A percentile compares a stretch with the other conserved stretches of the same genome.
phyloP scores from a whole-genome alignment of 2,329 filamentous ascomycete genomes.

The Pseudocercospora ulei region DNA sequence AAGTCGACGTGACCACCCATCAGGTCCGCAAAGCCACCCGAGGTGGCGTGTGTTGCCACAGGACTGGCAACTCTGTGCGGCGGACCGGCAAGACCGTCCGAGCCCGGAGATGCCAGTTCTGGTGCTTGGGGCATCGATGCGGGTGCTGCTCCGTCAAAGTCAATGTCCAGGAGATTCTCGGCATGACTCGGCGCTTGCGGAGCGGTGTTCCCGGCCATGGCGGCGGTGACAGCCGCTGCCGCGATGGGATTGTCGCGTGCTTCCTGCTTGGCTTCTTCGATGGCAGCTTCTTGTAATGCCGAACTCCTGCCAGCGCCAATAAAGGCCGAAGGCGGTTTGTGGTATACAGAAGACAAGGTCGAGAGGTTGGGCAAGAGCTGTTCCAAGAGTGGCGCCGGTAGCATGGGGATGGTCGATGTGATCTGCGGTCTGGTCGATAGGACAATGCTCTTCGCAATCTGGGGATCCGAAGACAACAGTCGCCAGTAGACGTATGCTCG shows the following conservation, averaged over 20 bases:
- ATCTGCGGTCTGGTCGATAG: constrained; percentile 92
- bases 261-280: constrained; percentile 90
- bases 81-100: constrained; percentile 52
- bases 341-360: constrained; percentile 91
- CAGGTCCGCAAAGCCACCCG: constrained; percentile 65
- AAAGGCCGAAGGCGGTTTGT: constrained; percentile 97
- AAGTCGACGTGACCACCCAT: constrained; percentile 54
- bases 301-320: constrained; percentile 90
- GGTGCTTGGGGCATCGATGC: constrained; percentile 68
- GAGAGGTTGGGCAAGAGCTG: constrained; percentile 86
- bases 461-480: constrained; percentile 79
- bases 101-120: constrained; percentile 40
- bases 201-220: constrained; percentile 41
- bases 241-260: constrained; percentile 90
- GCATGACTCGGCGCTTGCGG: constrained; percentile 60
- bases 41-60: constrained; percentile 37
- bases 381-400: constrained; percentile 74
- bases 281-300: constrained; percentile 86
- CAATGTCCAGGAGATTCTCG: constrained; percentile 91
- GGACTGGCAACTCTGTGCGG: constrained; percentile 61
- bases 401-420: constrained; percentile 80
- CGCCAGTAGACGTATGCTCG: constrained; percentile 98
- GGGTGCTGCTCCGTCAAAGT: constrained; percentile 86
- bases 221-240: constrained; percentile 63
- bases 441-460: constrained; percentile 84